A percentile compares a stretch with the other conserved stretches of the same genome.
These are phyloP conservation scores for Suhomyces chickasaworum DNA, from an alignment of 1,139 yeast species.

Conservation along the genomic window DNA sequence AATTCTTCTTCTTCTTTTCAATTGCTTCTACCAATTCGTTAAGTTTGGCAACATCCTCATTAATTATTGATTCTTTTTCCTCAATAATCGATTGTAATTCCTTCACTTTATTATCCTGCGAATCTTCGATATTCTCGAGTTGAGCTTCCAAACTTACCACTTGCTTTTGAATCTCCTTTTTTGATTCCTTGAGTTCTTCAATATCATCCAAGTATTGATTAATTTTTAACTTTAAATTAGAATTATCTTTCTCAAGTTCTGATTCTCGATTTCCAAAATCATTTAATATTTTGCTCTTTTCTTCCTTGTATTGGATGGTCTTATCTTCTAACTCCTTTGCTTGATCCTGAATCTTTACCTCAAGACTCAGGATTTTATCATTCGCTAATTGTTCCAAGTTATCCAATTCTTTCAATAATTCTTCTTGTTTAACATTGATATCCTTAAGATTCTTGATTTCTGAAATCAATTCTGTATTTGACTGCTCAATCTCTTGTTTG, in stretches of 20 bases:
- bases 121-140: conserved; percentile 6
- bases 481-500: conserved; percentile 16
- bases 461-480: conserved; percentile 17
- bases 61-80: conserved; percentile 25
- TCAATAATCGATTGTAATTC: conserved; percentile 15
- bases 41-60: conserved; percentile 25
- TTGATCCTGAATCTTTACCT: conserved; percentile 17
- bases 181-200: conserved; percentile 11
- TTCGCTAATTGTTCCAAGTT: conserved; percentile 26
- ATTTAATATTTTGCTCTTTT: conserved; percentile 17
- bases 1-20: conserved; percentile 17
- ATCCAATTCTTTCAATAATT: conserved; percentile 25
- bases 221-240: conserved; percentile 5
- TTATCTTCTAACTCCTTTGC: conserved; percentile 14
- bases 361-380: conserved; percentile 25
- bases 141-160: conserved; percentile 17
- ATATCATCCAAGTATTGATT: conserved; percentile 12
- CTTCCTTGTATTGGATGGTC: conserved; percentile 15
- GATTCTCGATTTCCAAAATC: conserved; percentile 12
- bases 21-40: conserved; percentile 24
- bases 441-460: conserved; percentile 21
- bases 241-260: conserved; percentile 7
- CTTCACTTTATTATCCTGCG: conserved; percentile 3
- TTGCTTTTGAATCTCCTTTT: conserved; percentile 14
- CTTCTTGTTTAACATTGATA: conserved; percentile 25